A percentile compares a stretch with the other conserved stretches of the same genome.
Conservation (phyloP, 352 stramenopile genomes). For the Phytophthora vignae region DNA sequence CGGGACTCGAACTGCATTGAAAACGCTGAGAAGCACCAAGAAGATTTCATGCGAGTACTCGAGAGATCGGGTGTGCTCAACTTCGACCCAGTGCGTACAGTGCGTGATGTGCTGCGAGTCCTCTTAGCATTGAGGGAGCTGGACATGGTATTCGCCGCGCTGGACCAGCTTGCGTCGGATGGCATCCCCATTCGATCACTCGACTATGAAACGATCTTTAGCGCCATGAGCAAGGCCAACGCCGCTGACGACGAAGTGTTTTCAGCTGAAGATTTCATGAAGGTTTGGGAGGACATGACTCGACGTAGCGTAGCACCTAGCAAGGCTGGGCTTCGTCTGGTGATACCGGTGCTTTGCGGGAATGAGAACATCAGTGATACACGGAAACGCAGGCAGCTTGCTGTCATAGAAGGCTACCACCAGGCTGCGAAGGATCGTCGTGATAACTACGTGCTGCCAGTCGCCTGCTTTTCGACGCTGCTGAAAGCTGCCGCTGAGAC, state of each 20-base stretch:
- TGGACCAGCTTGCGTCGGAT: conserved; percentile 43
- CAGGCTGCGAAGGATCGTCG: conserved; percentile 22
- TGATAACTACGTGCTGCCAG: conserved; percentile 53
- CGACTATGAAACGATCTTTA: conserved; percentile 54
- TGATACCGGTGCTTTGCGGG: conserved; percentile 36
- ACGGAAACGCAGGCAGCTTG: conserved; percentile 23
- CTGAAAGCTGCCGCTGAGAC: conserved; percentile 46
- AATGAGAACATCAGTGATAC: conserved; percentile 24
- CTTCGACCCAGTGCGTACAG: conserved; percentile 32
- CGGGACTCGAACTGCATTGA: conserved; percentile 17
- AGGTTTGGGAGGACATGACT: conserved; percentile 55
- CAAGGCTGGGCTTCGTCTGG: conserved; percentile 44
- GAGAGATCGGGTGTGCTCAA: conserved; percentile 20
- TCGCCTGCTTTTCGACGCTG: conserved; percentile 47
- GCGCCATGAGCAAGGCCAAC: conserved; percentile 48
- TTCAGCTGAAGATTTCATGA: conserved; percentile 44
- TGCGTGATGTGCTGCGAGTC: conserved; percentile 39
- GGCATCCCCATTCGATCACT: conserved; percentile 40
- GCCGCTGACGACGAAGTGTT: conserved; percentile 20
- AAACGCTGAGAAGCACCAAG: conserved; percentile 10
- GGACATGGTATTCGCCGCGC: conserved; percentile 36
- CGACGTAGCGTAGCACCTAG: conserved; percentile 42
- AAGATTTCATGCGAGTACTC: conserved; percentile 28
- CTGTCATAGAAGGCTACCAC: conserved; percentile 33
- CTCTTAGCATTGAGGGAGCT: conserved; percentile 44